phyloP scores from a whole-genome alignment of 2,329 filamentous ascomycete species.

The Phaeosphaeriaceae sp. region DNA sequence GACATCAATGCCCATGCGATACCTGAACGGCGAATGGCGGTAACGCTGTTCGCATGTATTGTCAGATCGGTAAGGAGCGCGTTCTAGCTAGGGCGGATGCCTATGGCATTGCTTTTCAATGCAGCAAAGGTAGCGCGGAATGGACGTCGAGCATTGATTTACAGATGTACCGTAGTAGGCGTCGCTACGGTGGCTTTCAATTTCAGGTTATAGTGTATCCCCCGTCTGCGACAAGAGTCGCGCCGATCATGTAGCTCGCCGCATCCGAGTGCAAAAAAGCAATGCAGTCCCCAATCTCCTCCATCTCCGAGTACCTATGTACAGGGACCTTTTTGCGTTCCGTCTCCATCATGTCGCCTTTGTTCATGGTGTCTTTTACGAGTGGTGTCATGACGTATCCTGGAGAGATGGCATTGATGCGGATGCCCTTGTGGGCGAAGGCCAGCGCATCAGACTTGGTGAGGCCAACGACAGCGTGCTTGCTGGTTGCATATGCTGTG shows the following conservation, averaged over 20 bases:
- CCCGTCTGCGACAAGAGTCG: constrained; percentile 72
- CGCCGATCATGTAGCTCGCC: constrained; percentile 73
- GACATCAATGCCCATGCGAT: not conserved
- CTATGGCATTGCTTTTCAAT: no score
- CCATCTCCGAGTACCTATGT: constrained; percentile 60
- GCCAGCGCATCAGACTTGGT: constrained; percentile 62
- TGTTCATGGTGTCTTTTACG: constrained; percentile 28
- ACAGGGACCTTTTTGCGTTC: constrained; percentile 54
- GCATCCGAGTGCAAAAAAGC: constrained; percentile 76
- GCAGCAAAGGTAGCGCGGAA: not conserved
- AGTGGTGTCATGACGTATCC: constrained; percentile 57
- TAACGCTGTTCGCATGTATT: not conserved
- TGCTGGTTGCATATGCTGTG: constrained; percentile 60
- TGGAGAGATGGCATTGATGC: constrained; percentile 68
- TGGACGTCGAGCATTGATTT: not conserved
- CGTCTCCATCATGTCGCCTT: constrained; percentile 39
- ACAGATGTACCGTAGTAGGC: not conserved
- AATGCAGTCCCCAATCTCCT: constrained; percentile 74
- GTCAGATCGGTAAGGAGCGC: not conserved
- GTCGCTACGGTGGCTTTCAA: not conserved
- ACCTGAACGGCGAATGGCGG: not conserved
- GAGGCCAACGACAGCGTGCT: constrained; percentile 63
- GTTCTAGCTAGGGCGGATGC: no score
- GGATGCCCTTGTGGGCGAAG: constrained; percentile 60
- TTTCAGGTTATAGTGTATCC: constrained; percentile 32